Base-by-base conservation (phyloP, 2,329 filamentous ascomycete genomes). In the Cordyceps pruinosa region DNA sequence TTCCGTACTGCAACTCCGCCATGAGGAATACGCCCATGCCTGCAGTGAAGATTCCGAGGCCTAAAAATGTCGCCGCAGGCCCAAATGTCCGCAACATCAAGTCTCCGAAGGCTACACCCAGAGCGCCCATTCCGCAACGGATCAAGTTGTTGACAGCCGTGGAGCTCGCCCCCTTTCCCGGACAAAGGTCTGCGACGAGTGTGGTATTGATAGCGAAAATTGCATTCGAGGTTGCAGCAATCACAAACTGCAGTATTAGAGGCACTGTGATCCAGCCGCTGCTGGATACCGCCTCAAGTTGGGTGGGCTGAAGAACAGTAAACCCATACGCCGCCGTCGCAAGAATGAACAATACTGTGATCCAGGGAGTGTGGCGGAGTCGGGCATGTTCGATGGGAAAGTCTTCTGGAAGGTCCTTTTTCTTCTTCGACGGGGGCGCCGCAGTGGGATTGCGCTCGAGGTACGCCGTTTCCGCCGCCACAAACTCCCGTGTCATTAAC, bases 61-160 rank as follows among this genome's bases (percentile, higher is more conserved):
- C 48, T 15, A 59, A 15, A 21, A 59, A 59, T 5, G 58, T 50
- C 8, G 54, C 54, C 1, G 44, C 54, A 4, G 58, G 28, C 15
- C 53, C 46, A 26, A 49, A 49, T 5, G 3, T 35, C 0, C 15
- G 30, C 12, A 49, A 3, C 46, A 49, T 10, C 1, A 49, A 5
- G 46, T 37, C 46, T 9, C 46, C 46, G 19, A 25, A 19, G 5
- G 46, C 46, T 12, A 49, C 46, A 6, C 46, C 46, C 5, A 49
- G 30, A 4, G 46, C 46, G 19, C 9, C 46, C 46, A 49, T 49
- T 3, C 46, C 32, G 30, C 46, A 49, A 12, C 46, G 46, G 6
- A 49, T 9, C 46, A 49, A 9, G n/a, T 49, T 49, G 7, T 49
- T 49, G 13, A 49, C 21, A 2, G 46, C 32, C 30, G 46, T 49